These are phyloP conservation scores for Agaricus subrufescens DNA, from an alignment of 768 basidiomycete species.

Conservation along the genomic window DNA sequence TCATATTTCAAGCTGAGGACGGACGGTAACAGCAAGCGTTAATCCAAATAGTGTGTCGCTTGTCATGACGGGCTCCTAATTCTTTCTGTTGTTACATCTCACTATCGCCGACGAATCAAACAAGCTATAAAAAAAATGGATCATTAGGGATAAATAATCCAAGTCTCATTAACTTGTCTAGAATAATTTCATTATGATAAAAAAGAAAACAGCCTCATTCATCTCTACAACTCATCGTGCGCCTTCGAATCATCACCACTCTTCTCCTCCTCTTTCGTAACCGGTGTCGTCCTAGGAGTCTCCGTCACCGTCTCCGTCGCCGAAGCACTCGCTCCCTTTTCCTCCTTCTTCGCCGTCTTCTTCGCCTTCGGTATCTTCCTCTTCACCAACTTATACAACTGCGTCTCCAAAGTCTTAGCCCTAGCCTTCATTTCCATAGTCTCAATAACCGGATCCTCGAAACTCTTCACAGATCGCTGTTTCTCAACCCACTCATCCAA, in stretches of 20 bases:
- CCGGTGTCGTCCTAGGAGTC: constrained; percentile 1
- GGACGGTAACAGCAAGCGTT: no score
- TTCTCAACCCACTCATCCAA: constrained; percentile 74
- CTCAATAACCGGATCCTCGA: constrained; percentile 84
- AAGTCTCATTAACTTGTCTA: constrained; percentile 3
- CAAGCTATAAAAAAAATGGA: neutral
- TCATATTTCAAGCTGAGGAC: no score
- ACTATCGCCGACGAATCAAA: no score
- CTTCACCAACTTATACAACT: constrained; percentile 62
- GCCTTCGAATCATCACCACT: neutral
- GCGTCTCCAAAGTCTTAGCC: constrained; percentile 75
- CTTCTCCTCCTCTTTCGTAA: neutral
- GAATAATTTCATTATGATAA: neutral
- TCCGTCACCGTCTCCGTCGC: neutral
- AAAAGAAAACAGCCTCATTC: neutral
- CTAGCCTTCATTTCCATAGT: constrained; percentile 82
- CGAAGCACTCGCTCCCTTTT: constrained; percentile 17
- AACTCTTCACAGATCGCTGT: constrained; percentile 68
- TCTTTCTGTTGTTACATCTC: no score
- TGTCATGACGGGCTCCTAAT: no score
- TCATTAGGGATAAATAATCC: constrained; percentile 9
- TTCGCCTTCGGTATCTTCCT: constrained; percentile 63
- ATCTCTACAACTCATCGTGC: constrained; percentile 21
- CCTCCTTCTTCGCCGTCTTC: constrained; percentile 37
- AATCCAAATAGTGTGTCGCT: no score